phyloP scores from a whole-genome alignment of 2,329 filamentous ascomycete species.

The Catunica adiposa region DNA sequence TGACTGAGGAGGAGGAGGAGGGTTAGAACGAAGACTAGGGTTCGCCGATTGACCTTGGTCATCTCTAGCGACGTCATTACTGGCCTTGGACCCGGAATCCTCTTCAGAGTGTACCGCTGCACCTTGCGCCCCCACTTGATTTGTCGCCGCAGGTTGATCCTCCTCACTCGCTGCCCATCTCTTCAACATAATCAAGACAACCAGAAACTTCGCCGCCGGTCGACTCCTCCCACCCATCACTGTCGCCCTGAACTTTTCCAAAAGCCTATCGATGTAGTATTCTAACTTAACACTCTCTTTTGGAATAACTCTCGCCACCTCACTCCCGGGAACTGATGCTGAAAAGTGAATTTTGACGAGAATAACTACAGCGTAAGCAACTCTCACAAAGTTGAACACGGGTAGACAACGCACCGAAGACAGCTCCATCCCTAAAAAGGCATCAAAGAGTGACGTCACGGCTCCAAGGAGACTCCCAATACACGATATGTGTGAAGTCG shows the following conservation, averaged over 20 bases:
- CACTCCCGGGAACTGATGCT: slow-evolving; percentile 44
- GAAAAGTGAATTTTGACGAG: slow-evolving; percentile 60
- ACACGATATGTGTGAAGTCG: slow-evolving; percentile 16
- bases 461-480: slow-evolving; percentile 30
- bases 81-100: too few relatives aligned
- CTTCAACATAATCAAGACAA: slow-evolving; percentile 53
- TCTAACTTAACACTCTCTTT: slow-evolving; percentile 48
- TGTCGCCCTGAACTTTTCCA: slow-evolving; percentile 48
- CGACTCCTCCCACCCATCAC: slow-evolving; percentile 47
- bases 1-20: too few relatives aligned
- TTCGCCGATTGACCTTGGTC: too few relatives aligned
- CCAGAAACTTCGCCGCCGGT: slow-evolving; percentile 51
- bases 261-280: slow-evolving; percentile 51
- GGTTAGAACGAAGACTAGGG: too few relatives aligned
- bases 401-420: slow-evolving; percentile 46
- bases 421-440: slow-evolving; percentile 45
- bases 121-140: background rate
- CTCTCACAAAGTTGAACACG: slow-evolving; percentile 53
- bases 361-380: slow-evolving; percentile 54
- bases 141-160: background rate
- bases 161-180: slow-evolving; percentile 41
- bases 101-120: background rate
- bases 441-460: slow-evolving; percentile 35
- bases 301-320: slow-evolving; percentile 53
- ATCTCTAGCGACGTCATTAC: too few relatives aligned